Percentiles rank a stretch among this genome's conserved stretches.
Evolutionary conservation across 2,329 filamentous ascomycete genomes (phyloP).

Genomic region (Paraphaeosphaeria minitans): DNA sequence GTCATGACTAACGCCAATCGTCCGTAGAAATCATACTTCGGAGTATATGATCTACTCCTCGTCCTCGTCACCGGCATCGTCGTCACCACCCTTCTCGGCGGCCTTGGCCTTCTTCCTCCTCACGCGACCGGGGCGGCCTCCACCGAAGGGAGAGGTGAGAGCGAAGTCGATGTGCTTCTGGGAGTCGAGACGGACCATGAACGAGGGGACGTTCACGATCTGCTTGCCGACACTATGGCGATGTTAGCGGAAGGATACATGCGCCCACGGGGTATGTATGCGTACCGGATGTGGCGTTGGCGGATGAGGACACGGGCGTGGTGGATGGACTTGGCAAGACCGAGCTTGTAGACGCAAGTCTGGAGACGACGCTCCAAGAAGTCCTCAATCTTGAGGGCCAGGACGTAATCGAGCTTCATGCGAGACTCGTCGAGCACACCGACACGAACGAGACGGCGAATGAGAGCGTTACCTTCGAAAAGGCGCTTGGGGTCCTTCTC

Average conservation of each 20-base stretch:
- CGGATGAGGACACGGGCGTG: constrained; percentile 99
- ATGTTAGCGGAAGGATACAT: background rate
- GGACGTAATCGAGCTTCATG: constrained; percentile 99
- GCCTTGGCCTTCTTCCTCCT: constrained; percentile 99
- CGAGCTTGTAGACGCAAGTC: constrained; percentile 99
- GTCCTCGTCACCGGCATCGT: constrained; percentile 87
- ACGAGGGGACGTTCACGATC: constrained; percentile 79
- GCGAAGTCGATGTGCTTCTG: constrained; percentile 99
- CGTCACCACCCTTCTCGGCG: constrained; percentile 81
- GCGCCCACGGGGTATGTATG: background rate
- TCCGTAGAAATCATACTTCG: constrained; percentile 40
- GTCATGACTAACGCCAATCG: constrained; percentile 45
- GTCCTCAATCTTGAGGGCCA: constrained; percentile 98
- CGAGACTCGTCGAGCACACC: constrained; percentile 99
- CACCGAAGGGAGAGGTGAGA: constrained; percentile 95
- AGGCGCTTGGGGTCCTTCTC: constrained; percentile 99
- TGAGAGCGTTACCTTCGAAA: constrained; percentile 99
- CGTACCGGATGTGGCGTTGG: constrained; percentile 93
- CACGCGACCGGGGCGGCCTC: constrained; percentile 95
- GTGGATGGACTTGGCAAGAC: constrained; percentile 99
- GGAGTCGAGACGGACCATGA: constrained; percentile 99
- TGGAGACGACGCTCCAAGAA: constrained; percentile 99
- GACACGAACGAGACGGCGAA: constrained; percentile 99
- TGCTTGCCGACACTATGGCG: constrained; percentile 1
- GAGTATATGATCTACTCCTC: constrained; percentile 59